Percentiles rank a stretch among this genome's conserved stretches.
Evolutionary conservation across 805 yeast genomes (phyloP).

Genomic region (Candida coquimbonensis): DNA sequence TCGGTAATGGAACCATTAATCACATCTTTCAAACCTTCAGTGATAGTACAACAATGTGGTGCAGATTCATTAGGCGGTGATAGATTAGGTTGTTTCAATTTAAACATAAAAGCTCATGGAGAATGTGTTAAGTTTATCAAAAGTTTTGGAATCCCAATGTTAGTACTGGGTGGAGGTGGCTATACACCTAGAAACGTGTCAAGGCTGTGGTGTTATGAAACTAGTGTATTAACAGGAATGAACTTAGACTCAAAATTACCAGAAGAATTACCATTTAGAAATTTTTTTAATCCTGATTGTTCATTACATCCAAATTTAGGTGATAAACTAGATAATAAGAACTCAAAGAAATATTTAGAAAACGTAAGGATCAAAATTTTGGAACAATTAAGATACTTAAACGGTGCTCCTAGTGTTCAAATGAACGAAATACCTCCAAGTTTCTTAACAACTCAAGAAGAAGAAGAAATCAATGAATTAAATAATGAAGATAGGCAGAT

Average conservation of each 20-base stretch:
- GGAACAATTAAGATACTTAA: constrained; percentile 72
- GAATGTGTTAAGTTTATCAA: constrained; percentile 88
- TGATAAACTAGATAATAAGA: constrained; percentile 76
- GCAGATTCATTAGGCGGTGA: constrained; percentile 97
- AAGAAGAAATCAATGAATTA: constrained; percentile 22
- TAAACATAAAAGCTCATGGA: constrained; percentile 92
- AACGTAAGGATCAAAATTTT: constrained; percentile 64
- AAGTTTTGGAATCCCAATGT: constrained; percentile 78
- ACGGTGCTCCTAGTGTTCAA: constrained; percentile 89
- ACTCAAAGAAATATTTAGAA: constrained; percentile 75
- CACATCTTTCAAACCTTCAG: constrained; percentile 88
- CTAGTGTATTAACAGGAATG: constrained; percentile 79
- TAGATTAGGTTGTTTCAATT: constrained; percentile 90
- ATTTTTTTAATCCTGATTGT: constrained; percentile 54
- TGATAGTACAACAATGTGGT: constrained; percentile 96
- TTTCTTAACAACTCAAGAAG: constrained; percentile 30
- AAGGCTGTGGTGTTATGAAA: constrained; percentile 90
- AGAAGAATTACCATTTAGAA: constrained; percentile 50
- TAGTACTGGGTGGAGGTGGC: constrained; percentile 98
- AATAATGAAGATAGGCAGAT: constrained; percentile 29
- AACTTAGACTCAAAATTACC: constrained; percentile 59
- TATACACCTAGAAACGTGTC: constrained; percentile 97
- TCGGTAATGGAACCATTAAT: constrained; percentile 88
- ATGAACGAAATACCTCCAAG: constrained; percentile 84
- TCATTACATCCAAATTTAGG: constrained; percentile 75